Conservation (phyloP, 1,284 basidiomycete species). For the Mycena citricolor region DNA sequence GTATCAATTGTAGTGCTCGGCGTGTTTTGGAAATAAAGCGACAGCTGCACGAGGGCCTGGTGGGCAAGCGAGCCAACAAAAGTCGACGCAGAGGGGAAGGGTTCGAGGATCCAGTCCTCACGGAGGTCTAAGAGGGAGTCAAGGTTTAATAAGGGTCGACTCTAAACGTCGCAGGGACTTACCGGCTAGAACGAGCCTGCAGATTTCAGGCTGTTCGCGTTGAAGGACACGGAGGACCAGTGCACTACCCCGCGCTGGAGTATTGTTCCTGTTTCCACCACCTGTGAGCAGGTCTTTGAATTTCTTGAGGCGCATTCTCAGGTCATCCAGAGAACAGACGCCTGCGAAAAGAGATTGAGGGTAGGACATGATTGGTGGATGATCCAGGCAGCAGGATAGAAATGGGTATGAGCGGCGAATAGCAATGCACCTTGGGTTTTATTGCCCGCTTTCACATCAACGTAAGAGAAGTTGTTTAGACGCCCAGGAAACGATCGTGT, state of each 20-base stretch:
- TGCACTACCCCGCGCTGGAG: no score
- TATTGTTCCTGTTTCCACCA: no score
- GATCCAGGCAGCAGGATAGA: no score
- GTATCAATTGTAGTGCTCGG: constrained; percentile 12
- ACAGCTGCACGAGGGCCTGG: constrained; percentile 8
- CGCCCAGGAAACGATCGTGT: no score
- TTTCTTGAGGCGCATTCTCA: neutral
- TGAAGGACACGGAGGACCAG: no score
- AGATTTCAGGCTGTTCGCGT: constrained; percentile 10
- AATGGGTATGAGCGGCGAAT: no score
- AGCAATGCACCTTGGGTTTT: no score
- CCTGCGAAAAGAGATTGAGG: constrained; percentile 9
- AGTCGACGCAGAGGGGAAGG: constrained; percentile 4
- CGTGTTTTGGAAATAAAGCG: constrained; percentile 12
- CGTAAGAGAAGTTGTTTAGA: no score
- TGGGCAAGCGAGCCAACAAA: constrained; percentile 11
- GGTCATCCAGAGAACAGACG: constrained; percentile 11
- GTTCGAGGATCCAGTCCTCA: constrained; percentile 9
- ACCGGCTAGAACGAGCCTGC: constrained; percentile 15
- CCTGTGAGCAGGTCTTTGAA: constrained; percentile 14
- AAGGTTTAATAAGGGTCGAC: no score
- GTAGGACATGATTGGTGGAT: no score
- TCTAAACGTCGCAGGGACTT: constrained; percentile 10
- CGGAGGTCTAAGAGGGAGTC: no score
- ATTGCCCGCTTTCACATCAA: no score